These are phyloP conservation scores for Larix kaempferi DNA, from an alignment of 75 land plant species.

Conservation along the genomic window DNA sequence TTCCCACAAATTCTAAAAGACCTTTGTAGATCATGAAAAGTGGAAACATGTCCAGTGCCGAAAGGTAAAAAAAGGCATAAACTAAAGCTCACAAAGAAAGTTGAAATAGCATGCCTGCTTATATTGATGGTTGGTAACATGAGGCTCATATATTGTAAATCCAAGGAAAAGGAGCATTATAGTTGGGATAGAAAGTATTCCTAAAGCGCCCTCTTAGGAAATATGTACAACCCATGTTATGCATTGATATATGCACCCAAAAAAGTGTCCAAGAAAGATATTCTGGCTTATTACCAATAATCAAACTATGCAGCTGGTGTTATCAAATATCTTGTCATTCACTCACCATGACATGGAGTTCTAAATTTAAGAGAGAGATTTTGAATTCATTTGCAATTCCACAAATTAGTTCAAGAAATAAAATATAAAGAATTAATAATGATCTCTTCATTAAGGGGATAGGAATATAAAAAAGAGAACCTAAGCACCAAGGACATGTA, in stretches of 20 bases:
- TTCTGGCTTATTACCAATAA: not conserved
- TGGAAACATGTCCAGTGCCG: not conserved
- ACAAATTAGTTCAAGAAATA: too few species aligned
- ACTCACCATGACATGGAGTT: not conserved
- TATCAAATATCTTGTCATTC: not conserved
- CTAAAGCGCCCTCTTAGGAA: slow-evolving; percentile 53
- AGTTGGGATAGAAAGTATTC: slow-evolving; percentile 62
- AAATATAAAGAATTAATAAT: too few species aligned
- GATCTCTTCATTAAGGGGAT: too few species aligned
- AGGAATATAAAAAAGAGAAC: slow-evolving; percentile 23
- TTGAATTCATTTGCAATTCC: not conserved
- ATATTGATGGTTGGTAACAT: not conserved
- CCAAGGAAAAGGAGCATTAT: not conserved
- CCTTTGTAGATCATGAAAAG: slow-evolving; percentile 21
- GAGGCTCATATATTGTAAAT: not conserved
- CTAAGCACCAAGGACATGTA: slow-evolving; percentile 69
- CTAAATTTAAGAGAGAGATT: not conserved
- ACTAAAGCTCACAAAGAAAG: not conserved
- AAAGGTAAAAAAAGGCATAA: not conserved
- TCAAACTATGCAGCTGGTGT: not conserved
- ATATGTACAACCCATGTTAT: slow-evolving; percentile 6
- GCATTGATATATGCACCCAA: not conserved
- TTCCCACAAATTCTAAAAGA: slow-evolving; percentile 41
- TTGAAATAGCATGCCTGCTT: not conserved
- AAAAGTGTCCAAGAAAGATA: not conserved